A percentile compares a stretch with the other conserved stretches of the same genome.
phyloP scores from a whole-genome alignment of 2,329 filamentous ascomycete species.

The Aureobasidium mangrovei region DNA sequence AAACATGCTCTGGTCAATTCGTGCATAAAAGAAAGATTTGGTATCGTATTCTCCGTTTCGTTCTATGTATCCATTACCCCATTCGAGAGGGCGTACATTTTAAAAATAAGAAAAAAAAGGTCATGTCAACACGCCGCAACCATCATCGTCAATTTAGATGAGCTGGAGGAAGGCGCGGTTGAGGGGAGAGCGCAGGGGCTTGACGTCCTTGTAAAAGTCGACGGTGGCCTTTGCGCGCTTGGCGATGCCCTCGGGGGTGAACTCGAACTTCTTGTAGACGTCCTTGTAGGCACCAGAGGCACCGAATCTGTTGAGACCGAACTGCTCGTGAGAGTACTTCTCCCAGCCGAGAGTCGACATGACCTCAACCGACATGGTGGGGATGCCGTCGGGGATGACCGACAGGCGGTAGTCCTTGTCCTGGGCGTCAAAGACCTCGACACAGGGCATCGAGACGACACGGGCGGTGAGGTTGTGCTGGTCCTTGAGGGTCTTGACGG shows the following conservation, averaged over 20 bases:
- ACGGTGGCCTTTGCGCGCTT: conserved; percentile 90
- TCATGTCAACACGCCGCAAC: conserved; percentile 10
- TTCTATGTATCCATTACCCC: conserved; percentile 12
- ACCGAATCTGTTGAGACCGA: conserved; percentile 98
- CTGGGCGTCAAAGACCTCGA: conserved; percentile 93
- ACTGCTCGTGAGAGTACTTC: conserved; percentile 98
- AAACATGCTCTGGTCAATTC: too few species aligned
- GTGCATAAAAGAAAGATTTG: background rate
- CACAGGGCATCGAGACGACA: conserved; percentile 92
- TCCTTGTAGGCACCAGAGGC: conserved; percentile 95
- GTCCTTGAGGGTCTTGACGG: conserved; percentile 82
- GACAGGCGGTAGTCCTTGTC: conserved; percentile 89
- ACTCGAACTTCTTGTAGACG: conserved; percentile 99
- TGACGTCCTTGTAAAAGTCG: conserved; percentile 95
- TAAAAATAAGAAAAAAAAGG: background rate
- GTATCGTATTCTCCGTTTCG: conserved; percentile 12
- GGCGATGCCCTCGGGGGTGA: conserved; percentile 91
- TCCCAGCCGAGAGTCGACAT: conserved; percentile 98
- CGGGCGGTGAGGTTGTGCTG: conserved; percentile 81
- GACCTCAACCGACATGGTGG: conserved; percentile 86
- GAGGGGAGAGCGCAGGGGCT: conserved; percentile 78
- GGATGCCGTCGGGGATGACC: conserved; percentile 88
- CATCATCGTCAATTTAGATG: conserved; percentile 51
- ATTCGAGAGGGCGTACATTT: background rate
- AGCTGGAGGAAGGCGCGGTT: conserved; percentile 98